Base-by-base conservation (phyloP, 352 stramenopile species). In the Globisporangium mamillatum region DNA sequence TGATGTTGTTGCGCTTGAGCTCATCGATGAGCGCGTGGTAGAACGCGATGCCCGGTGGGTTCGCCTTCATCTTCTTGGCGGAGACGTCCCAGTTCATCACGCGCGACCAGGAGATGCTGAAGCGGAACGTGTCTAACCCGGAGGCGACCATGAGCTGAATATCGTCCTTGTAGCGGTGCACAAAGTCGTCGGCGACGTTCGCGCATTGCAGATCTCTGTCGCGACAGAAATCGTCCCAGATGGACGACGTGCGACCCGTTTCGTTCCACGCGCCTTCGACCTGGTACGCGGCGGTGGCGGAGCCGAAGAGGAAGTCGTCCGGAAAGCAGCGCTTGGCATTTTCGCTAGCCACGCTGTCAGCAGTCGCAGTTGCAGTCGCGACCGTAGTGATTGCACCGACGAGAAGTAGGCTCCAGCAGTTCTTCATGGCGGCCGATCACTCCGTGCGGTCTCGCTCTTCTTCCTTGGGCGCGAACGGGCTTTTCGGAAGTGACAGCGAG, bases 191-290 rank as follows among this genome's bases (percentile, higher is more conserved):
- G 6, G 93, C 94, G 20, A 98, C 79, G 72, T 98, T 90, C 34
- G 94, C 96, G 22, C 77, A 97, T 36, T 94, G 81, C 25, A 88
- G 64, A 61, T 18, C 92, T 76, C 27, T 81, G 16, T 78, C 76
- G 41, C 80, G 80, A 55, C 87, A 97, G 70, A 93, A 99, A 24
- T 88, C 90, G 81, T 99, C 96, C 97, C 97, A 99, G 60, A 98
- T 98, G 53, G 79, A 88, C 25, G 75, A 64, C 44, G 89, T 92
- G 10, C 92, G 79, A 7, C 92, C 90, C 6, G 78, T 88, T 59
- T 90, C 83, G 57, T 97, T 85, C 63, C 79, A 84, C 3, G 81
- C 94, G 24, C 95, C 96, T 81, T 99, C 96, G 38, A 98, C 86
- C 80, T 99, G 94, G 77, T 98, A 98, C 34, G 88, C 75, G 1